Evolutionary conservation across 2,329 filamentous ascomycete genomes (phyloP), one percentile per base, ranked within the genome.

Genomic region (Fusarium begoniae): DNA sequence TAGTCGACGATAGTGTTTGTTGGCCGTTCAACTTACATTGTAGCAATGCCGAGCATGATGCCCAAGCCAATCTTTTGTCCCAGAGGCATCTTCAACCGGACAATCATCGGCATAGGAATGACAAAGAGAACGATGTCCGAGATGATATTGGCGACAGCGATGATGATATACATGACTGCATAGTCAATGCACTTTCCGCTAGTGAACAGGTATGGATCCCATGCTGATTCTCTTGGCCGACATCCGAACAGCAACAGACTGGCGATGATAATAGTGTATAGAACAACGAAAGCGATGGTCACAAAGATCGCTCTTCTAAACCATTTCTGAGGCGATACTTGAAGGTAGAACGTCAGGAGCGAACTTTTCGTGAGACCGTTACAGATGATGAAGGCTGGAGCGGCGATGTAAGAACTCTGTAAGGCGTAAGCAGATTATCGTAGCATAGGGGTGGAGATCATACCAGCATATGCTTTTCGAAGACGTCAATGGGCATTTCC

Each of bases 91-190:
- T 84, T 84, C 6, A 88, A 73, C 2, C 77, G 79, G 43, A 84
- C 73, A 3, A 88, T 79, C 35, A 84, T 84, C 1, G 83, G 83
- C 22, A 87, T 82, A 0, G 86, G 86, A 7, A 88, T 78, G 0
- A 81, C 70, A 51, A 86, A 85, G 10, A 86, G 82, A 22, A 87
- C 66, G 1, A 88, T 61, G 69, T 88, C 85, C 2, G 86, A 86
- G 11, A 84, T 64, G 32, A 87, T 85, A 54, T 87, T 87, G 22
- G 84, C 78, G 2, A 82, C 82, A 0, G 86, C 85, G n/a, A 85
- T 86, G 26, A 83, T 80, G 30, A 87, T 83, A 70, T 87, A 87
- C 53, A 88, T 82, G 3, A 83, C 78, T 6, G 85, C 81, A 37
- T 84, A 81, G 50, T 85, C 77, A 30, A 88, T 79, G 48, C 86